These are phyloP conservation scores for Lactarius hatsudake DNA, from an alignment of 768 basidiomycete species.

Conservation along the genomic window DNA sequence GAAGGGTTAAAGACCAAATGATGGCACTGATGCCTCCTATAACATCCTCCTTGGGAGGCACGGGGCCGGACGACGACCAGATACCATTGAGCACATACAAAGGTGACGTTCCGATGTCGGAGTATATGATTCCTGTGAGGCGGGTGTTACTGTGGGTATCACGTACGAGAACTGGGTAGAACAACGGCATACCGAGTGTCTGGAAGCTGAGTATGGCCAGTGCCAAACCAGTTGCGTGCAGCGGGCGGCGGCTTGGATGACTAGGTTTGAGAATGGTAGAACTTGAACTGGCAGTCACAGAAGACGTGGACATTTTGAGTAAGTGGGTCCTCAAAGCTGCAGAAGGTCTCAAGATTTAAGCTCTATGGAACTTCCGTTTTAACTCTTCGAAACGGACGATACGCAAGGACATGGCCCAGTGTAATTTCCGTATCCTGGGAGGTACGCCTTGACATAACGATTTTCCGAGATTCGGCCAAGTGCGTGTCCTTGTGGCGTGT, in stretches of 20 bases:
- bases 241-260: constrained; percentile 1
- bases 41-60: constrained; percentile 55
- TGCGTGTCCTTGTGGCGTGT: not conserved
- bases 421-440: not conserved
- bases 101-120: constrained; percentile 57
- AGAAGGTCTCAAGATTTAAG: not conserved
- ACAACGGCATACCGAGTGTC: constrained; percentile 31
- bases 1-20: constrained; percentile 58
- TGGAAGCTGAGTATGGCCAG: constrained; percentile 35
- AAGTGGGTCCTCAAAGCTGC: not conserved
- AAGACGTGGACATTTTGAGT: not conserved
- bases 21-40: constrained; percentile 64
- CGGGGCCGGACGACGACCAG: constrained; percentile 48
- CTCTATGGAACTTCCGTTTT: not conserved
- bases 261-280: not conserved
- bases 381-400: not conserved
- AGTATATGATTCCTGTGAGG: constrained; percentile 40
- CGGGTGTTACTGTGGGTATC: not conserved
- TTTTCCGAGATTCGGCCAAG: not conserved
- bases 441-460: too few species aligned
- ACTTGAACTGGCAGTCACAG: too few species aligned
- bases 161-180: not conserved
- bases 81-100: constrained; percentile 66
- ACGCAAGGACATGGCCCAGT: not conserved
- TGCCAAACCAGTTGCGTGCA: constrained; percentile 21